These are phyloP conservation scores for Acer campestre DNA, from an alignment of 345 rosid species.

Conservation along the genomic window DNA sequence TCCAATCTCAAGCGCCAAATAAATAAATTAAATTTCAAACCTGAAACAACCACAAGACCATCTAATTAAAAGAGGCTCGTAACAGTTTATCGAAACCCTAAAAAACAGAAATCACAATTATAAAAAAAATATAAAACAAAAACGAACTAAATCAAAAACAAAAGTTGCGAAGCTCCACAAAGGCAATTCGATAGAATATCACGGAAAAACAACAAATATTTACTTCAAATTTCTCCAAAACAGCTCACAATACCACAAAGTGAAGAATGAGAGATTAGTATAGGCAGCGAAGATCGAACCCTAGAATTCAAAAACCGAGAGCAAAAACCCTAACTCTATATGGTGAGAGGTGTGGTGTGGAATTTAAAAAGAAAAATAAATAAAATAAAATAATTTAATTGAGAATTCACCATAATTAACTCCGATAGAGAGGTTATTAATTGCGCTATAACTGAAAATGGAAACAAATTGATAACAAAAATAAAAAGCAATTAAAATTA, in stretches of 20 bases:
- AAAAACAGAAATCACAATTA: background rate
- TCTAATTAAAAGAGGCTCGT: conserved; percentile 4
- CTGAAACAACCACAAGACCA: conserved; percentile 13
- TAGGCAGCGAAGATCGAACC: conserved; percentile 32
- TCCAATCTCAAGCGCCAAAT: conserved; percentile 6
- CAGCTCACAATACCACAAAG: background rate
- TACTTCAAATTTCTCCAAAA: background rate
- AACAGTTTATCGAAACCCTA: conserved; percentile 8
- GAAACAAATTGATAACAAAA: background rate
- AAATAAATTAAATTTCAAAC: conserved; percentile 16
- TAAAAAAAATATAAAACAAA: background rate
- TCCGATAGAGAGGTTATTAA: conserved; percentile 13
- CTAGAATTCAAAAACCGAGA: conserved; percentile 24
- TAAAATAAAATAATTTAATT: background rate
- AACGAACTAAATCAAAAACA: background rate
- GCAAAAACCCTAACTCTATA: conserved; percentile 34
- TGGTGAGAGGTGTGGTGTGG: background rate
- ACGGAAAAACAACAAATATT: background rate
- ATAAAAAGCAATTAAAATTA: conserved; percentile 16
- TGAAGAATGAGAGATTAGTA: conserved; percentile 9
- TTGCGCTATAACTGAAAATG: conserved; percentile 12
- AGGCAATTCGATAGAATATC: background rate
- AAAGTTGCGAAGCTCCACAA: background rate
- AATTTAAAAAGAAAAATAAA: background rate
- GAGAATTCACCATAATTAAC: conserved; percentile 22